Evolutionary conservation across 176 grass and related monocot species (phyloP).

Genomic region (Poa annua): DNA sequence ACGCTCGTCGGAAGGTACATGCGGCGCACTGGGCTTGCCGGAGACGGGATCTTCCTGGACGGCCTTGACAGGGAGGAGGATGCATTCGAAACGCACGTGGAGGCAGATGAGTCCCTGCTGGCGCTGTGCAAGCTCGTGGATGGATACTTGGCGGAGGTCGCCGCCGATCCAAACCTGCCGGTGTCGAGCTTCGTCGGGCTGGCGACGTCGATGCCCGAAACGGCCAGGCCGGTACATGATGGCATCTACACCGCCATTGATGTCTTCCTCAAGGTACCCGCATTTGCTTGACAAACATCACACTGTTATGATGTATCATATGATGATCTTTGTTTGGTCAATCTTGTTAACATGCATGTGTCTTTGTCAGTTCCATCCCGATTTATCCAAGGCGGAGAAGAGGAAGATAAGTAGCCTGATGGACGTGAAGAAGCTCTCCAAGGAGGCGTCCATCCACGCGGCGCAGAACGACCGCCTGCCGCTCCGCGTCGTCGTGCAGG

Average conservation of each 20-base stretch:
- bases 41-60: slow-evolving; percentile 46
- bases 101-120: slow-evolving; percentile 45
- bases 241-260: slow-evolving; percentile 70
- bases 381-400: slow-evolving; percentile 60
- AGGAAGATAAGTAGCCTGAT: slow-evolving; percentile 63
- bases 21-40: slow-evolving; percentile 6
- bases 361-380: slow-evolving; percentile 57
- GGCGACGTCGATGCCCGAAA: slow-evolving; percentile 54
- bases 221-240: slow-evolving; percentile 59
- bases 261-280: slow-evolving; percentile 67
- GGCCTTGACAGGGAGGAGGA: slow-evolving; percentile 42
- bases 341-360: neutral
- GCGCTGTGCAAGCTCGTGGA: slow-evolving; percentile 61
- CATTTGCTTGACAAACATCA: neutral
- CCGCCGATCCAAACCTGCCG: slow-evolving; percentile 58
- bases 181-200: slow-evolving; percentile 63
- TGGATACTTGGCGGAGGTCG: slow-evolving; percentile 59
- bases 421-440: slow-evolving; percentile 80
- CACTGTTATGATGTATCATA: too few species aligned
- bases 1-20: slow-evolving; percentile 58
- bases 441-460: slow-evolving; percentile 69
- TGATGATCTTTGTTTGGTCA: neutral
- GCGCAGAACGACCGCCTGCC: slow-evolving; percentile 79
- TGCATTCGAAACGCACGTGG: slow-evolving; percentile 42
- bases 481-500: slow-evolving; percentile 70